Conservation (phyloP, 352 stramenopile species). For the Plasmopara halstedii region DNA sequence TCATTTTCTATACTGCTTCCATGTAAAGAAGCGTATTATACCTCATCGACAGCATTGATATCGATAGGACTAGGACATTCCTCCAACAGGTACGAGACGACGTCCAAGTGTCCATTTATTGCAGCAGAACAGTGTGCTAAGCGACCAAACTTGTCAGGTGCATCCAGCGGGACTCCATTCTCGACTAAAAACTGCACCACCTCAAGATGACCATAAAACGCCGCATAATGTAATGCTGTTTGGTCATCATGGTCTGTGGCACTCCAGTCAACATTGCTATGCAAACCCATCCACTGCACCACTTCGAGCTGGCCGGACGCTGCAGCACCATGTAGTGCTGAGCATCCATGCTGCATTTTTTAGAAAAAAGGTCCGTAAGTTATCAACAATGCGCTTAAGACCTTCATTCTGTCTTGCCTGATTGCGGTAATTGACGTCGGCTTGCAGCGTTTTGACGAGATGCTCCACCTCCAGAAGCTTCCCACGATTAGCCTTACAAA, state of each 20-base stretch:
- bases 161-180: constrained; percentile 70
- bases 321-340: constrained; percentile 64
- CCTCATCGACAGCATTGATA: constrained; percentile 84
- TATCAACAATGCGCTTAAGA: not conserved
- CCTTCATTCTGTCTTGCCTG: constrained; percentile 30
- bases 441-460: constrained; percentile 62
- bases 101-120: constrained; percentile 83
- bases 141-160: constrained; percentile 76
- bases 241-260: constrained; percentile 76
- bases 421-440: constrained; percentile 84
- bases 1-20: not conserved
- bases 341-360: constrained; percentile 60
- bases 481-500: constrained; percentile 77
- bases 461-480: constrained; percentile 76
- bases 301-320: constrained; percentile 75
- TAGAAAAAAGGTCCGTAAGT: constrained; percentile 6
- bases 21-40: constrained; percentile 7
- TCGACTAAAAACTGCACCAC: constrained; percentile 81
- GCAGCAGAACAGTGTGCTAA: constrained; percentile 75
- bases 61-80: constrained; percentile 75
- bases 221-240: constrained; percentile 77
- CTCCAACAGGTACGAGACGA: constrained; percentile 75
- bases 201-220: constrained; percentile 82
- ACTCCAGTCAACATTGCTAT: constrained; percentile 47
- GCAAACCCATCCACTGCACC: constrained; percentile 68